Base-by-base conservation (phyloP, 2,329 filamentous ascomycete species). In the Fusarium nurragi region DNA sequence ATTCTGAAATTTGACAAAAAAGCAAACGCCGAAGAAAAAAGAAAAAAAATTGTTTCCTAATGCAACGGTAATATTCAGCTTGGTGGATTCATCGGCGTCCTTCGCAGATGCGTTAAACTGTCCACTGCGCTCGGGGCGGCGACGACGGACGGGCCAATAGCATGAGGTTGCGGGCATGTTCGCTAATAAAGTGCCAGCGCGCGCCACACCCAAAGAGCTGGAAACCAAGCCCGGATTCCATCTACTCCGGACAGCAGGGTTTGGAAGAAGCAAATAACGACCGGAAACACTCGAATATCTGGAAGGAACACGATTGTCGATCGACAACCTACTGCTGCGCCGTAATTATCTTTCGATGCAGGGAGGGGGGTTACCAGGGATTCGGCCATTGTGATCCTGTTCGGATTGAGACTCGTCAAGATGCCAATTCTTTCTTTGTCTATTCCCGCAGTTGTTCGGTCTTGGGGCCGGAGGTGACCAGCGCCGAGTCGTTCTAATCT, bases 1-100 rank as follows among this genome's bases (percentile, higher is more conserved):
- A 58, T 63, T 34, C 43, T 64, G 58, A 66, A 47, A 66, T 22
- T 56, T 64, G 64, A 64, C 22, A 54, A 44, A 46, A 18, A 47
- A 64, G 37, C 38, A 47, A 60, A 59, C 40, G 39, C 34, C 47
- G 48, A 26, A 26, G 39, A 13, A 10, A 19, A 23, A 47, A 37
- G 16, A 64, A 58, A 50, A 48, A 49, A 22, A 46, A 19, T 49
- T 22, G 19, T 18, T 26, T 49, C 18, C 57, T 38, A 38, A 61
- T 56, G 26, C n/a, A 36, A 49, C 40, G 23, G 40, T 40, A 41
- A 39, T 38, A 22, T 28, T 48, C 64, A 62, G 45, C 54, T 51
- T 21, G 25, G 36, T 39, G 45, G 48, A 49, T 57, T 51, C 16
- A 32, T 38, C 25, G 25, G 30, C 30, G 53, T 34, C n/a, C n/a